A percentile compares a stretch with the other conserved stretches of the same genome.
These are phyloP conservation scores for Trichophyton verrucosum DNA, from an alignment of 2,329 filamentous ascomycete genomes.

Conservation along the genomic window DNA sequence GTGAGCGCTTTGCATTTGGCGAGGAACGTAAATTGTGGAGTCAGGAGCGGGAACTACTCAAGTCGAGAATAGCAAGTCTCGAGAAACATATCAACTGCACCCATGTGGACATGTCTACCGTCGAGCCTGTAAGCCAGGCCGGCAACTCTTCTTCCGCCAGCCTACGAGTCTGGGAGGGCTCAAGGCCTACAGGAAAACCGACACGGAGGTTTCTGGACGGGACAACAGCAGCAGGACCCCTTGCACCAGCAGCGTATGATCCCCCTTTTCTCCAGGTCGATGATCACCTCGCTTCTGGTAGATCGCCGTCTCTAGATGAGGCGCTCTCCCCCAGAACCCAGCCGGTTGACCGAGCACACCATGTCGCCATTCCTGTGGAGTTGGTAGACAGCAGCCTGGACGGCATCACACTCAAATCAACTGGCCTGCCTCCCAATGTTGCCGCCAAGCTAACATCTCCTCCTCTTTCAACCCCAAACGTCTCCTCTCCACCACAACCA, in stretches of 20 bases:
- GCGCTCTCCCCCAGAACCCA: constrained; percentile 29
- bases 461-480: constrained; percentile 16
- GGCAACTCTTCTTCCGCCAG: neutral
- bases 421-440: constrained; percentile 32
- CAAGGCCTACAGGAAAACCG: constrained; percentile 28
- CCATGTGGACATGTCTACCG: neutral
- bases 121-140: neutral
- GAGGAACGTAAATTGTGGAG: constrained; percentile 35
- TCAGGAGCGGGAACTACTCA: constrained; percentile 31
- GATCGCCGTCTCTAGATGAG: constrained; percentile 27
- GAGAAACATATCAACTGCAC: constrained; percentile 21
- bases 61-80: constrained; percentile 30
- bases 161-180: constrained; percentile 33
- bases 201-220: constrained; percentile 31
- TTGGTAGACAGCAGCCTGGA: constrained; percentile 35
- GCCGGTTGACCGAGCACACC: constrained; percentile 21
- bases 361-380: constrained; percentile 32
- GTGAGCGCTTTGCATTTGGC: constrained; percentile 30
- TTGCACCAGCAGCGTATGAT: constrained; percentile 1
- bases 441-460: constrained; percentile 32
- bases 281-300: constrained; percentile 22
- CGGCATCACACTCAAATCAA: constrained; percentile 37
- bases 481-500: constrained; percentile 15
- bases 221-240: neutral
- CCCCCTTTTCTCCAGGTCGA: constrained; percentile 14